Evolutionary conservation across 192 early-diverging fungal genomes (phyloP), one percentile per base, ranked within the genome.

Genomic region (Backusella psychrophila): DNA sequence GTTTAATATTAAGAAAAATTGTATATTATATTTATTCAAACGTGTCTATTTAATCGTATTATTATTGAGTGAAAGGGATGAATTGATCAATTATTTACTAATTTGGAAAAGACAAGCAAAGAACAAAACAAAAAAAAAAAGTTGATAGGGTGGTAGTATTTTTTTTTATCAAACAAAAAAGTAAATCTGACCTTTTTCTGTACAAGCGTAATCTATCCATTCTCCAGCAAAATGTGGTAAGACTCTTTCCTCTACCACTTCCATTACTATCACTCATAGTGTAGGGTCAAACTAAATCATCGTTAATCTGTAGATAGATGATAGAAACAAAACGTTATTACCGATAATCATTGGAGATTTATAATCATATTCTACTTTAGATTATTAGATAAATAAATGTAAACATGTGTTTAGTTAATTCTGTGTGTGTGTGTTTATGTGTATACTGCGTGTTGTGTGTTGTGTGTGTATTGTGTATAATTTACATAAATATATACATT

Each of bases 401-500:
- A 56, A 63, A 63, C 56, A 63, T 63, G 56, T 63, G 12, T 63
- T 63, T 4, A 29, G 56, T 63, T 49, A 17, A 49, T 29, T 63
- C 3, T 14, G 53, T 39, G 0, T 29, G 56, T 59, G 23, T 59
- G 56, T 59, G 23, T 59, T 29, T 39, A 11, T 52, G 49, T 53
- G 49, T 53, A 21, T 53, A 53, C n/a, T 53, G 19, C 21, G 53
- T 56, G 52, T 23, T 44, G 56, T 59, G 31, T 31, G 8, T 9
- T 53, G 53, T 59, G 53, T 59, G n/a, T n/a, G 56, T 59, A 59
- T 59, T 59, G 26, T 63, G 29, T 63, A 63, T 63, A 63, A 29
- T 63, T 63, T 63, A 63, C 56, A 63, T 63, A 63, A 63, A 63
- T 63, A 63, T 63, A 63, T 63, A 63, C 56, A 63, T 63, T 63